phyloP scores from a whole-genome alignment of 2,329 filamentous ascomycete species.

The Periconia sp. region DNA sequence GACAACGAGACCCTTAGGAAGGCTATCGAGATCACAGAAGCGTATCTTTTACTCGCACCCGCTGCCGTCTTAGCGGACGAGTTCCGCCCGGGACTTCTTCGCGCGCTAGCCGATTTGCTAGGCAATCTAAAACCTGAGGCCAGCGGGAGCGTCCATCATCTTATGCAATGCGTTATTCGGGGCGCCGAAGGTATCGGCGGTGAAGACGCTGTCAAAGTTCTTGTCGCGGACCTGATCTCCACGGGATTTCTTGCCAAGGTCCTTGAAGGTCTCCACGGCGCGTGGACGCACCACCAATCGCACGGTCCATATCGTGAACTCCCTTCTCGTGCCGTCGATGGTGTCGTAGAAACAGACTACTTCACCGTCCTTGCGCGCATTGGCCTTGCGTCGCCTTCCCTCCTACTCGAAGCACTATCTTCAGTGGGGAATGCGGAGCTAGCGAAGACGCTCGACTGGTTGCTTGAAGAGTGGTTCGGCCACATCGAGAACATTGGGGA shows the following conservation, averaged over 20 bases:
- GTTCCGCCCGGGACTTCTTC: conserved; percentile 44
- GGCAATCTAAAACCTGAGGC: conserved; percentile 52
- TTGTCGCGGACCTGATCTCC: conserved; percentile 58
- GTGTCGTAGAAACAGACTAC: conserved; percentile 80
- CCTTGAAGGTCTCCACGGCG: conserved; percentile 45
- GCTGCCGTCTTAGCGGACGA: conserved; percentile 48
- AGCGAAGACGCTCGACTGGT: conserved; percentile 47
- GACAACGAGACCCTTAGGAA: conserved; percentile 52
- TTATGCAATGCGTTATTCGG: conserved; percentile 53
- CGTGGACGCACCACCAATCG: conserved; percentile 66
- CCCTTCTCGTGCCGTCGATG: conserved; percentile 68
- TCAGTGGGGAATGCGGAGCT: conserved; percentile 21
- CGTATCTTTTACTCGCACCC: conserved; percentile 52
- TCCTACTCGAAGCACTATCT: conserved; percentile 63
- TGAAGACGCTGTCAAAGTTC: conserved; percentile 54
- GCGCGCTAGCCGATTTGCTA: conserved; percentile 46
- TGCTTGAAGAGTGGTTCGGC: conserved; percentile 65
- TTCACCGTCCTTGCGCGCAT: conserved; percentile 81
- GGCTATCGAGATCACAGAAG: conserved; percentile 53
- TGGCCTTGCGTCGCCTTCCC: conserved; percentile 68
- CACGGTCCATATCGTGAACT: conserved; percentile 71
- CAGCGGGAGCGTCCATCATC: conserved; percentile 49
- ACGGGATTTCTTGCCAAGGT: conserved; percentile 60
- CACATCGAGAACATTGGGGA: conserved; percentile 70
- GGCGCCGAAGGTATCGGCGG: conserved; percentile 53